A percentile compares a stretch with the other conserved stretches of the same genome.
phyloP scores from a whole-genome alignment of 352 stramenopile species.

The Pythium apleroticum region DNA sequence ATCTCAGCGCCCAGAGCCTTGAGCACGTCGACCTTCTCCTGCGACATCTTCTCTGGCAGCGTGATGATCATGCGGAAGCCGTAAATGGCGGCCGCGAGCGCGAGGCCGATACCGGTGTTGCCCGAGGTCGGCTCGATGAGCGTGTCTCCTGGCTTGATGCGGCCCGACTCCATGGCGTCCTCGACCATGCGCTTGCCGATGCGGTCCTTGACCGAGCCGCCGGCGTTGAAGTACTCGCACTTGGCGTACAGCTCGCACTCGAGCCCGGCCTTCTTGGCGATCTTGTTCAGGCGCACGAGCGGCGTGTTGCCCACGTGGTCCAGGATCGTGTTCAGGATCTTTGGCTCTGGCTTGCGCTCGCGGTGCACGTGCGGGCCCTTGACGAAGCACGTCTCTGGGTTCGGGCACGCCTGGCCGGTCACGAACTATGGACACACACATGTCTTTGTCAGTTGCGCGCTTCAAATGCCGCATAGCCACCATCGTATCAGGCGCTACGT shows the following conservation, averaged over 20 bases:
- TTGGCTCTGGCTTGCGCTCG: conserved; percentile 49
- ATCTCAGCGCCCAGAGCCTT: conserved; percentile 96
- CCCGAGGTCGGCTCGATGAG: conserved; percentile 96
- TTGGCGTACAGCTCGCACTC: conserved; percentile 93
- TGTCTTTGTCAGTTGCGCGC: too few species aligned
- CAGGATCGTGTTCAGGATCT: conserved; percentile 93
- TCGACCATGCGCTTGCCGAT: conserved; percentile 88
- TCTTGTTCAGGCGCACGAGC: conserved; percentile 91
- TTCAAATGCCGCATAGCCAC: too few species aligned
- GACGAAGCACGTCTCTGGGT: conserved; percentile 64
- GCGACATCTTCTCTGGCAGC: conserved; percentile 95
- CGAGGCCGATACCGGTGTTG: conserved; percentile 97
- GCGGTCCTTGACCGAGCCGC: conserved; percentile 87
- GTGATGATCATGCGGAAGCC: conserved; percentile 96
- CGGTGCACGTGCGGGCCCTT: conserved; percentile 67
- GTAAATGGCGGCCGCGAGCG: conserved; percentile 95
- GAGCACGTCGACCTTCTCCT: conserved; percentile 96
- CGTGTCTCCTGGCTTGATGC: conserved; percentile 91
- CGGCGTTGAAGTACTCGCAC: conserved; percentile 95
- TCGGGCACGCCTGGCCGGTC: conserved; percentile 40
- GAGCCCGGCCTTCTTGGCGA: conserved; percentile 68
- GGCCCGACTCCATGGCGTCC: conserved; percentile 83
- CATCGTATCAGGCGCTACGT: conserved; percentile 4
- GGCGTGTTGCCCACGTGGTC: conserved; percentile 95
- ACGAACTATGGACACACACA: conserved; percentile 17